Percentiles rank a stretch among this genome's conserved stretches.
Evolutionary conservation across 352 stramenopile species (phyloP).

Genomic region (Phytophthora lateralis): DNA sequence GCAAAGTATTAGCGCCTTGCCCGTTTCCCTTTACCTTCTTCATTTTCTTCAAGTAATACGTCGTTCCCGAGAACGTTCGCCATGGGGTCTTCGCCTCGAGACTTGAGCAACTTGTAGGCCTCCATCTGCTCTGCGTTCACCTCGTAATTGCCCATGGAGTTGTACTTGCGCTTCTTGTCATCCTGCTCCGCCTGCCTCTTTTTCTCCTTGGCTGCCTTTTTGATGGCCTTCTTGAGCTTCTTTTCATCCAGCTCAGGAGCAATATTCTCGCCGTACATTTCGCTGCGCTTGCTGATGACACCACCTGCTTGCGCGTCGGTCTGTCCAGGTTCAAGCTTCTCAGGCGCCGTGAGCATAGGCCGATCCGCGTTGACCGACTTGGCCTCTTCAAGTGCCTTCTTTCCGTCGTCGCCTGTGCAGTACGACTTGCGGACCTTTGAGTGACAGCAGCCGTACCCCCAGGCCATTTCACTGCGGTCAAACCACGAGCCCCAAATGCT

Average conservation of each 20-base stretch:
- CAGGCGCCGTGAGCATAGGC: slow-evolving; percentile 49
- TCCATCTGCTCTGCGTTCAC: slow-evolving; percentile 97
- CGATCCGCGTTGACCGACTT: slow-evolving; percentile 57
- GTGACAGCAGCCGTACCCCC: slow-evolving; percentile 98
- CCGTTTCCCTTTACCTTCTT: slow-evolving; percentile 31
- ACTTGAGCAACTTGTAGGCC: slow-evolving; percentile 93
- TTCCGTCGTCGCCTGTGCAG: slow-evolving; percentile 94
- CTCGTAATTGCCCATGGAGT: slow-evolving; percentile 90
- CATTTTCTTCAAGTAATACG: slow-evolving; percentile 47
- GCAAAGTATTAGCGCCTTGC: slow-evolving; percentile 29
- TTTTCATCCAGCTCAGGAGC: slow-evolving; percentile 73
- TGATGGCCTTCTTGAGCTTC: slow-evolving; percentile 88
- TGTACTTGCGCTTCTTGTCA: slow-evolving; percentile 95
- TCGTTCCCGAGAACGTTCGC: slow-evolving; percentile 85
- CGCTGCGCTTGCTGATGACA: slow-evolving; percentile 65
- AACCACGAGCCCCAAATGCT: slow-evolving; percentile 99
- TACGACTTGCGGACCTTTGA: slow-evolving; percentile 95
- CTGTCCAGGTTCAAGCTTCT: slow-evolving; percentile 26
- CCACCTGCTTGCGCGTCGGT: slow-evolving; percentile 19
- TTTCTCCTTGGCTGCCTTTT: slow-evolving; percentile 75
- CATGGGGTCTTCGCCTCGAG: slow-evolving; percentile 93
- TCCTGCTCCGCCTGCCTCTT: slow-evolving; percentile 51
- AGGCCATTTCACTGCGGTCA: slow-evolving; percentile 92
- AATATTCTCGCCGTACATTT: slow-evolving; percentile 93
- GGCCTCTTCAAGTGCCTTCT: slow-evolving; percentile 87